phyloP scores from a whole-genome alignment of 2,329 filamentous ascomycete species.

The Elsinoe australis region DNA sequence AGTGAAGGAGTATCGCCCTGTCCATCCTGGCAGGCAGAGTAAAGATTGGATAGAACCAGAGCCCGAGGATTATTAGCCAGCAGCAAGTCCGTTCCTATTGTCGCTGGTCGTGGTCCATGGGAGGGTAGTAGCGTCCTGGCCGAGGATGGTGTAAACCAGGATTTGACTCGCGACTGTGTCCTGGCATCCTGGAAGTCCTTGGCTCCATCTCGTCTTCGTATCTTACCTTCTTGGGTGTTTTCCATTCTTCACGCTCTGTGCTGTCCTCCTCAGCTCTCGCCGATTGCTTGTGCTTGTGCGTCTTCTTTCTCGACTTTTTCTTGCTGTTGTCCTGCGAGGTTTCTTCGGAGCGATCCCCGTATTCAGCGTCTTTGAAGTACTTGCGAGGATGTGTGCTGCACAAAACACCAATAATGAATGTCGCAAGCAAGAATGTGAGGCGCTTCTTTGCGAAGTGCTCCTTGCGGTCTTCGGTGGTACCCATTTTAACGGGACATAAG shows the following conservation, averaged over 20 bases:
- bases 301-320: background rate
- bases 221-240: slow-evolving; percentile 5
- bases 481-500: slow-evolving; percentile 8
- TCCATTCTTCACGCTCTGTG: slow-evolving; percentile 11
- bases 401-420: slow-evolving; percentile 11
- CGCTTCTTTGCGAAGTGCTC: slow-evolving; percentile 14
- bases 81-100: slow-evolving; percentile 1
- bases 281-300: background rate
- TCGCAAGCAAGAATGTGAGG: slow-evolving; percentile 10
- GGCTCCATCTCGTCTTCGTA: background rate
- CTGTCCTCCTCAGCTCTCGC: background rate
- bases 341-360: background rate
- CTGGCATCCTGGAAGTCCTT: slow-evolving; percentile 6
- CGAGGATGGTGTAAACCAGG: background rate
- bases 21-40: slow-evolving; percentile 11
- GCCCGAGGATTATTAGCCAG: slow-evolving; percentile 4
- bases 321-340: background rate
- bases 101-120: slow-evolving; percentile 8
- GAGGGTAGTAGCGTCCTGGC: background rate
- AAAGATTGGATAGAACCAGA: slow-evolving; percentile 1
- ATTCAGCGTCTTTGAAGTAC: slow-evolving; percentile 11
- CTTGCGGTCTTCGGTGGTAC: slow-evolving; percentile 7
- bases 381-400: slow-evolving; percentile 13
- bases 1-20: background rate
- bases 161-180: background rate